Evolutionary conservation across 2,329 filamentous ascomycete species (phyloP).

Genomic region (Pseudofabraea citricarpa): DNA sequence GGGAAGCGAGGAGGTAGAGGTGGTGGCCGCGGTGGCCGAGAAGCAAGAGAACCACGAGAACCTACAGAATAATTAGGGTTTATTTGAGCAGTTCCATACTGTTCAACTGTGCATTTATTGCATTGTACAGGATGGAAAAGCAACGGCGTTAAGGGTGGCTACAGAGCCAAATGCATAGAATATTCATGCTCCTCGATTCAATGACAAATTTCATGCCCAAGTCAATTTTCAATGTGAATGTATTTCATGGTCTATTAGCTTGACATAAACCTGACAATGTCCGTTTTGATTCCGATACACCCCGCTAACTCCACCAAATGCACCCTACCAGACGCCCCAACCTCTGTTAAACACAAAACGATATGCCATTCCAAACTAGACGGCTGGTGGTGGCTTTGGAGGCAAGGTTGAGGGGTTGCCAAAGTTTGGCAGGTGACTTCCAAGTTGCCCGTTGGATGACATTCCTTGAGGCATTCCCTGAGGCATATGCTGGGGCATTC

Average conservation of each 20-base stretch:
- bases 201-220: conserved; percentile 2
- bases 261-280: conserved; percentile 23
- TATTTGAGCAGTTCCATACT: conserved; percentile 24
- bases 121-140: conserved; percentile 30
- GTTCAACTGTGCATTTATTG: conserved; percentile 21
- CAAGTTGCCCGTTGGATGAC: conserved; percentile 24
- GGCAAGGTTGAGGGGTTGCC: conserved; percentile 49
- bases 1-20: conserved; percentile 46
- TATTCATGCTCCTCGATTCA: conserved; percentile 18
- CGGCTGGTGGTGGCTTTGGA: conserved; percentile 45
- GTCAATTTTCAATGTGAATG: conserved; percentile 11
- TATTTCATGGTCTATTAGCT: conserved; percentile 26
- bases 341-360: conserved; percentile 21
- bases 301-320: conserved; percentile 29
- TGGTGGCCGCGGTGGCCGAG: conserved; percentile 44
- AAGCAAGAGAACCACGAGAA: conserved; percentile 42
- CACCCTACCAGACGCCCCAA: conserved; percentile 27
- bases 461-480: conserved; percentile 21
- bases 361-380: conserved; percentile 19
- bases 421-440: conserved; percentile 50
- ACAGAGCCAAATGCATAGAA: conserved; percentile 22
- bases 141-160: conserved; percentile 47
- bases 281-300: conserved; percentile 23
- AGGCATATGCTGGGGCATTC: conserved; percentile 16
- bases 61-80: conserved; percentile 39